These are phyloP conservation scores for Stephania cephalantha DNA, from an alignment of 164 flowering plant species.

Conservation along the genomic window DNA sequence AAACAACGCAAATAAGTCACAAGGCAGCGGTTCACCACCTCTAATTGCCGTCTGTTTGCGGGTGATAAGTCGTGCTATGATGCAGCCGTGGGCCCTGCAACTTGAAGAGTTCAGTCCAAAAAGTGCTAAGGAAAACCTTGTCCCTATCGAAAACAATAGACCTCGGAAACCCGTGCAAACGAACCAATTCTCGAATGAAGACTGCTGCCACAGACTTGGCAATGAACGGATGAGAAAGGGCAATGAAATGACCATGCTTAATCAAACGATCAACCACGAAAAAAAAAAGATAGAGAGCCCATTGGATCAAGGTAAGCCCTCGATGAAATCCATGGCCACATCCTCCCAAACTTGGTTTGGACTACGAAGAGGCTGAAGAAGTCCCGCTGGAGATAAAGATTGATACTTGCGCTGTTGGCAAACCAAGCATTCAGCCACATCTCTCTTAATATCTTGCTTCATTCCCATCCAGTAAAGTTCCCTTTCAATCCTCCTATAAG, in stretches of 20 bases:
- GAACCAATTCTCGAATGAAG: background rate
- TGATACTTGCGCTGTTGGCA: background rate
- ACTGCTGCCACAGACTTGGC: background rate
- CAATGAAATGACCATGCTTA: too few relatives aligned
- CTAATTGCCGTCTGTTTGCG: too few relatives aligned
- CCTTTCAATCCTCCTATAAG: background rate
- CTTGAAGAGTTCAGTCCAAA: too few relatives aligned
- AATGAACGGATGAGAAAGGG: too few relatives aligned
- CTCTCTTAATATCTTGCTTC: background rate
- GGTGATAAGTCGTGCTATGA: too few relatives aligned
- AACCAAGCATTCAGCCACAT: background rate
- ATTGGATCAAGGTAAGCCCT: too few relatives aligned
- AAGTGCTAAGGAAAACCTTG: too few relatives aligned
- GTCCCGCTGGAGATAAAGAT: background rate
- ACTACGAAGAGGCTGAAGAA: background rate
- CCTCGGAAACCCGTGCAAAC: background rate
- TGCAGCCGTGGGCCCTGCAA: too few relatives aligned
- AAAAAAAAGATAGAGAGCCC: too few relatives aligned
- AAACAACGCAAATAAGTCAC: constrained; percentile 6
- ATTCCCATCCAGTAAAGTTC: constrained; percentile 15
- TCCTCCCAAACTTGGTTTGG: background rate
- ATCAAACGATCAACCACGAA: too few relatives aligned
- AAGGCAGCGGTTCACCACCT: background rate
- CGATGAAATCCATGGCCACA: too few relatives aligned
- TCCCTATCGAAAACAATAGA: too few relatives aligned